Evolutionary conservation across 768 basidiomycete genomes (phyloP), one percentile per base, ranked within the genome.

Genomic region (Hericium coralloides): DNA sequence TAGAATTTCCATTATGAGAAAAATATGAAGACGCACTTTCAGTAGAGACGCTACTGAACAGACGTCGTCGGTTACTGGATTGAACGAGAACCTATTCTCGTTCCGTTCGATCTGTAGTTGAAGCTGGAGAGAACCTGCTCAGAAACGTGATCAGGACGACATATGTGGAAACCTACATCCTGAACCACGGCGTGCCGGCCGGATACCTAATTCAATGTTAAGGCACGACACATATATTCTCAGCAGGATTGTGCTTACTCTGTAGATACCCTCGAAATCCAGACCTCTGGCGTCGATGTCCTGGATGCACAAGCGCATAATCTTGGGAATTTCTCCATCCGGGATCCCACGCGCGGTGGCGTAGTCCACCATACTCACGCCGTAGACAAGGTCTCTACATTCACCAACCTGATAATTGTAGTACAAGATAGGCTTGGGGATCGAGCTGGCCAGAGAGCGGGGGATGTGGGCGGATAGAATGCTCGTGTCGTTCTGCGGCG

Each of bases 381-480:
- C 94, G 66, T 95, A 97, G 37, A 95, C 89, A 23, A 97, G 71
- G 69, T 95, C 92, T 53, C 79, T 81, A 66, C 93, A 97, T 66
- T 85, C 83, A 23, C 94, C 94, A 23, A 95, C 87, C 59, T 79
- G 75, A 56, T 81, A 86, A 66, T 89, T 85, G 64, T 87, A 78
- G 70, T 93, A 92, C 64, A 89, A 72, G 38, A 84, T 76, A 12
- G 83, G 84, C 58, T 83, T 83, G 17, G 88, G 90, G 53, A 82
- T 84, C 15, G 84, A 77, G 26, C 78, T 78, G 3, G 81, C 77
- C 52, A 91, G 69, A 15, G 84, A 79, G 37, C 81, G 82, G 10
- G 83, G 80, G 59, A 85, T 83, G 55, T 76, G 71, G 7, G 77
- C 69, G 38, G 78, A 72, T 53, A 90, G 62, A 52, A 78, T 78